Percentiles rank a stretch among this genome's conserved stretches.
These are phyloP conservation scores for Sequoiadendron giganteum DNA, from an alignment of 75 land plant species.

Conservation along the genomic window DNA sequence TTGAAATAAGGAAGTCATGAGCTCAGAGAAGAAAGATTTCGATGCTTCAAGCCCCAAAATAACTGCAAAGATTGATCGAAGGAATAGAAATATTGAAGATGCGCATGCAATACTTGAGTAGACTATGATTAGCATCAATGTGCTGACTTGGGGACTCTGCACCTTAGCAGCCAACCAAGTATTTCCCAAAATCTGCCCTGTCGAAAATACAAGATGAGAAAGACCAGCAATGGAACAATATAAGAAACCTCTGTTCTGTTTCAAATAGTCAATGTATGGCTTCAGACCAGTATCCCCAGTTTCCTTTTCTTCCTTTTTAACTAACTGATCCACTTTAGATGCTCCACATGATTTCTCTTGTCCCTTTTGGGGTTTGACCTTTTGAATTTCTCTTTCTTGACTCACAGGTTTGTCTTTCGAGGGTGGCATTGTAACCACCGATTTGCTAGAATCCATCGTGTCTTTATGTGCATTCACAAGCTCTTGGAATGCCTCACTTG, in stretches of 20 bases:
- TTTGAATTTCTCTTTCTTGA: too few relatives aligned
- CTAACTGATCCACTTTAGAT: conserved; percentile 7
- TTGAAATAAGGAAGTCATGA: conserved; percentile 56
- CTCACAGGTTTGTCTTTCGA: too few relatives aligned
- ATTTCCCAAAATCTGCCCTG: conserved; percentile 46
- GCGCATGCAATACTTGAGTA: conserved; percentile 45
- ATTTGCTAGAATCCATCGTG: too few relatives aligned
- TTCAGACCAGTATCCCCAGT: conserved; percentile 67
- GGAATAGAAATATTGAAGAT: conserved; percentile 27
- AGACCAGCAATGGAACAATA: conserved; percentile 33
- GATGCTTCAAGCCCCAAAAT: conserved; percentile 55
- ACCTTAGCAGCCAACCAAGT: conserved; percentile 75
- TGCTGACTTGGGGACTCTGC: conserved; percentile 44
- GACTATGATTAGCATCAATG: conserved; percentile 43
- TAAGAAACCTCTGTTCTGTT: conserved; percentile 53
- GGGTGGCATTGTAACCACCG: too few relatives aligned
- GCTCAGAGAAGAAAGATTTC: conserved; percentile 44
- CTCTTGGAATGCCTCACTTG: conserved; percentile 59
- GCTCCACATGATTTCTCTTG: not conserved
- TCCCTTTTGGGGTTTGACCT: too few relatives aligned
- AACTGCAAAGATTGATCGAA: conserved; percentile 32
- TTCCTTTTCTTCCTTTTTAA: conserved; percentile 56
- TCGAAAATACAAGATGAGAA: conserved; percentile 41
- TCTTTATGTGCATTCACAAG: conserved; percentile 84
- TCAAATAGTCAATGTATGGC: conserved; percentile 79